phyloP scores from a whole-genome alignment of 192 early-diverging fungal genomes.

The Chytriomyces sp. region DNA sequence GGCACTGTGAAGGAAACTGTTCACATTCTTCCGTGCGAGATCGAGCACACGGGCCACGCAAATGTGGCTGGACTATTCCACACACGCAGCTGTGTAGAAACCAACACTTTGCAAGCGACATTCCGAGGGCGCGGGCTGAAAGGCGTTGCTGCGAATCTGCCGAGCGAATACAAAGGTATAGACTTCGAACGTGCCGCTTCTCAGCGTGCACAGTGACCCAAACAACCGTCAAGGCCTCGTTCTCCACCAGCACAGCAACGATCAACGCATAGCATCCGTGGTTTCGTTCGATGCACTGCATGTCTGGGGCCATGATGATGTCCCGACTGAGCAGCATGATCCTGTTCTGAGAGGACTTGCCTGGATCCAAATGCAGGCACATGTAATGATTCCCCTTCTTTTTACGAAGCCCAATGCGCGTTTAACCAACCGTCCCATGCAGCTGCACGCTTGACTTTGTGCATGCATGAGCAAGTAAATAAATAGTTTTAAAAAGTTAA shows the following conservation, averaged over 20 bases:
- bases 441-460: not conserved
- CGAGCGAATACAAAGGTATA: slow-evolving; percentile 33
- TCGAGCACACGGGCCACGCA: slow-evolving; percentile 41
- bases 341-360: slow-evolving; percentile 29
- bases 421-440: not conserved
- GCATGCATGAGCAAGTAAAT: not conserved
- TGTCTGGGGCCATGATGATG: slow-evolving; percentile 40
- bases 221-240: not conserved
- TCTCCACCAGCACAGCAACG: too few species aligned
- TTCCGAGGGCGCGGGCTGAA: slow-evolving; percentile 42
- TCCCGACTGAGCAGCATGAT: slow-evolving; percentile 16
- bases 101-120: not conserved
- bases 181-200: too few species aligned
- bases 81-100: not conserved
- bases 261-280: not conserved
- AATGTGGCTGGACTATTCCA: slow-evolving; percentile 33
- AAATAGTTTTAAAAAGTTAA: not conserved
- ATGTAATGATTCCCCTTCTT: slow-evolving; percentile 16
- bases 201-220: not conserved
- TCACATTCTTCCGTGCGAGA: slow-evolving; percentile 43
- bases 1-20: slow-evolving; percentile 2
- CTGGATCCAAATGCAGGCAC: slow-evolving; percentile 34
- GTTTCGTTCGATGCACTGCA: slow-evolving; percentile 23
- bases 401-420: too few species aligned
- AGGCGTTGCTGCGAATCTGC: slow-evolving; percentile 21